These are phyloP conservation scores for Coemansia sp. DNA, from an alignment of 192 early-diverging fungal genomes.

Conservation along the genomic window DNA sequence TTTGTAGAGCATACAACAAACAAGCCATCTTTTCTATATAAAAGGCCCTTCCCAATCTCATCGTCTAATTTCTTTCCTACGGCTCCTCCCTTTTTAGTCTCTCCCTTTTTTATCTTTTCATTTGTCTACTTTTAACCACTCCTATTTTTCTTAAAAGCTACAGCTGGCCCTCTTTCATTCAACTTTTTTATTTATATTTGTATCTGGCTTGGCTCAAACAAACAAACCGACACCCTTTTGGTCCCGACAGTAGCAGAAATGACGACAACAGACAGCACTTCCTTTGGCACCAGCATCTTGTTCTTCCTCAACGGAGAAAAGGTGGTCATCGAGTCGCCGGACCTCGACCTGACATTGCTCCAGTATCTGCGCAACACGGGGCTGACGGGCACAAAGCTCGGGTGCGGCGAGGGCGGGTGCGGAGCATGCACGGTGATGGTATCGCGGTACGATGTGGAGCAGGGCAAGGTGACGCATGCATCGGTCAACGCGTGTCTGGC, in stretches of 20 bases:
- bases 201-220: background rate
- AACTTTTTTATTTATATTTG: background rate
- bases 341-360: slow-evolving; percentile 65
- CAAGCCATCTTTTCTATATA: background rate
- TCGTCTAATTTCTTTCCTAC: background rate
- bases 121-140: background rate
- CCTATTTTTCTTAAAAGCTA: too few species aligned
- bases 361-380: slow-evolving; percentile 67
- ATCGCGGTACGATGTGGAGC: slow-evolving; percentile 58
- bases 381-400: slow-evolving; percentile 76
- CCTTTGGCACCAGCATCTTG: slow-evolving; percentile 25
- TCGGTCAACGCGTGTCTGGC: slow-evolving; percentile 72
- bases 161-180: background rate
- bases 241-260: too few species aligned
- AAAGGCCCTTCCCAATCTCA: background rate
- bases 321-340: slow-evolving; percentile 58
- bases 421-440: slow-evolving; percentile 82
- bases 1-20: background rate
- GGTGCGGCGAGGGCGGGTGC: slow-evolving; percentile 78
- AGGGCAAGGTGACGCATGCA: slow-evolving; percentile 46
- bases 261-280: background rate
- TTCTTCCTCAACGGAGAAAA: slow-evolving; percentile 66
- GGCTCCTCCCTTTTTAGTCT: background rate
- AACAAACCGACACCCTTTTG: background rate
- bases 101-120: background rate